Base-by-base conservation (phyloP, 768 basidiomycete species). In the Suillus sp. region DNA sequence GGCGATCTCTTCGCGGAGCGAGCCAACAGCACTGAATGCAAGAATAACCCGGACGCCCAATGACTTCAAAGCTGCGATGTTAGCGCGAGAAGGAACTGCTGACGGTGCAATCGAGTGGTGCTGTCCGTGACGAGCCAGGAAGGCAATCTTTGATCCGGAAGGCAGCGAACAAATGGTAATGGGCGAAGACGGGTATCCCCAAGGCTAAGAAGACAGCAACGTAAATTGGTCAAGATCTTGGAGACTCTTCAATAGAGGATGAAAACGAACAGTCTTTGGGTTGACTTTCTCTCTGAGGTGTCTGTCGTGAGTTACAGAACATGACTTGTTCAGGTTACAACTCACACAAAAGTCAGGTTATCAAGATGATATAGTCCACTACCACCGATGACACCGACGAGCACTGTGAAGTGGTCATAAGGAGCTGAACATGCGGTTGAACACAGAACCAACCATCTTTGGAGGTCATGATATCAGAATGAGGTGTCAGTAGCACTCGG, bases 21-120 rank as follows among this genome's bases (percentile, higher is more conserved):
- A 95, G 32, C 96, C 96, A 51, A 99, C 96, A 20, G 96, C 96
- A 42, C 91, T 92, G 83, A 99, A 99, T 8, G 95, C 95, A 67
- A 99, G 81, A 73, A 99, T 86, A 56, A 88, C 92, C 66, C 89
- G 86, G 9, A 95, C 92, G 47, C 96, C 96, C 68, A 99, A 83
- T 47, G 87, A 89, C 77, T 98, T 98, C 71, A 98, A 84, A 0
- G 96, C 96, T 34, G 96, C 91, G 71, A 98, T 95, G 83, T 98
- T 99, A 66, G 96, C 96, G 59, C 93, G 88, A 0, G 82, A 77
- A 54, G 95, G 95, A 9, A 99, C 91, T 38, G 83, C 73, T 7
- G 94, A 91, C 2, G 96, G 96, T 18, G 83, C 72, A 75, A 95
- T 85, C 65, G 78, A 83, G 79, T 99, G 96, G 11, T 86, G 83